phyloP scores from a whole-genome alignment of 495 filamentous ascomycete species.

The Hypomontagnella monticulosa region DNA sequence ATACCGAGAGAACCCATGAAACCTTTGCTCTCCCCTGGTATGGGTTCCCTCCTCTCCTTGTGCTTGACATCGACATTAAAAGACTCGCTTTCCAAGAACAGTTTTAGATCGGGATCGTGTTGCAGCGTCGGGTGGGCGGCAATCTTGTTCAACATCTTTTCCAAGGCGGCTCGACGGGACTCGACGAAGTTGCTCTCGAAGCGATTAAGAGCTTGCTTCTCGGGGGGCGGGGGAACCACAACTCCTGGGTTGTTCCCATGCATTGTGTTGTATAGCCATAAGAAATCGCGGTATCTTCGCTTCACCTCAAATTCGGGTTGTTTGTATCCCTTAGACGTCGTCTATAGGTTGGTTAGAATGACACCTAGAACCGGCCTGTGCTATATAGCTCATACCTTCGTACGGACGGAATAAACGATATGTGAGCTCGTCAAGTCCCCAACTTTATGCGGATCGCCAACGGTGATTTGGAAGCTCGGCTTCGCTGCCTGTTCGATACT shows the following conservation, averaged over 20 bases:
- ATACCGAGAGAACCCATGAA: slow-evolving; percentile 88
- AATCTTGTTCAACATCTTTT: slow-evolving; percentile 97
- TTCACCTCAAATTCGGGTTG: slow-evolving; percentile 90
- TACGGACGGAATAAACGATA: slow-evolving; percentile 95
- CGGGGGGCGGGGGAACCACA: slow-evolving; percentile 93
- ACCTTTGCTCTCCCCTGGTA: slow-evolving; percentile 88
- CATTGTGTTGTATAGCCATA: slow-evolving; percentile 95
- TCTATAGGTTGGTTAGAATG: slow-evolving; percentile 59
- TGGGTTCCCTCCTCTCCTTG: slow-evolving; percentile 90
- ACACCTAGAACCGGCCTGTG: background rate
- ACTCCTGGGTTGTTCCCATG: slow-evolving; percentile 95
- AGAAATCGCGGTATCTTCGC: slow-evolving; percentile 92
- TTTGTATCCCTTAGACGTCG: slow-evolving; percentile 93
- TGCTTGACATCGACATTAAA: slow-evolving; percentile 98
- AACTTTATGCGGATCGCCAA: slow-evolving; percentile 97
- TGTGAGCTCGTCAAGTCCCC: slow-evolving; percentile 96
- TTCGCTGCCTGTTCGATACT: slow-evolving; percentile 90
- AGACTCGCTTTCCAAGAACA: slow-evolving; percentile 94
- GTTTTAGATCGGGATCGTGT: slow-evolving; percentile 91
- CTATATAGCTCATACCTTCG: slow-evolving; percentile 69
- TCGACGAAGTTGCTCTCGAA: slow-evolving; percentile 99
- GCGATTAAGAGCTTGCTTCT: slow-evolving; percentile 96
- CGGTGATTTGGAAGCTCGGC: slow-evolving; percentile 88
- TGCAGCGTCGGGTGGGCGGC: slow-evolving; percentile 90
- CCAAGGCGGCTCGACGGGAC: slow-evolving; percentile 84